These are phyloP conservation scores for Pezizomycotina sp. DNA, from an alignment of 2,329 filamentous ascomycete genomes.

Conservation along the genomic window DNA sequence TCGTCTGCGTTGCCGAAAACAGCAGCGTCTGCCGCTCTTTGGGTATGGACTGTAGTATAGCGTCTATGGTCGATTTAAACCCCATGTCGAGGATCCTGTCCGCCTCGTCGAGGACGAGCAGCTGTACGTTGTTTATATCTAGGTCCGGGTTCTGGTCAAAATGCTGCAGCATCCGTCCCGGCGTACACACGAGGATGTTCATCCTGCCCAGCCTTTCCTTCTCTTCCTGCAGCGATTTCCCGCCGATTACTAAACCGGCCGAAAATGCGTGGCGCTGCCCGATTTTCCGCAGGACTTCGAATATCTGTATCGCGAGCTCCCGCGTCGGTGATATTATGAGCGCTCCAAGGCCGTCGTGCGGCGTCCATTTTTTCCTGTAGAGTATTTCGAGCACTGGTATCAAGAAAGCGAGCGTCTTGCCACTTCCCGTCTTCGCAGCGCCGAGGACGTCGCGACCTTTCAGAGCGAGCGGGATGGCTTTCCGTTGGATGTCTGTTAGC, in stretches of 20 bases:
- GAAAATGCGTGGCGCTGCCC: conserved; percentile 81
- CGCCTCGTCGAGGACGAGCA: conserved; percentile 87
- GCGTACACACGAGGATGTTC: conserved; percentile 95
- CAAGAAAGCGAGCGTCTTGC: conserved; percentile 87
- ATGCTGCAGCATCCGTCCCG: conserved; percentile 87
- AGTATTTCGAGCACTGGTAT: conserved; percentile 85
- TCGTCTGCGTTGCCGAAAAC: conserved; percentile 93
- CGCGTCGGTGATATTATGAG: conserved; percentile 87
- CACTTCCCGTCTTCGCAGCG: conserved; percentile 86
- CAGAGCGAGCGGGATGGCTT: conserved; percentile 73
- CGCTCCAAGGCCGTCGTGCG: conserved; percentile 78
- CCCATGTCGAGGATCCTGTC: conserved; percentile 97
- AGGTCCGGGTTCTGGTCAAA: conserved; percentile 84
- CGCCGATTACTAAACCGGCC: conserved; percentile 82
- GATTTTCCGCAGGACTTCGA: conserved; percentile 80
- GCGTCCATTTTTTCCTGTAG: conserved; percentile 75
- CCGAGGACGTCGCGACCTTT: conserved; percentile 79
- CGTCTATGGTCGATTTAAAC: conserved; percentile 78
- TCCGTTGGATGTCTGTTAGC: conserved; percentile 79
- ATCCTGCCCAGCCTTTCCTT: conserved; percentile 70
- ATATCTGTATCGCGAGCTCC: conserved; percentile 91
- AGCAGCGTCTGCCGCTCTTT: conserved; percentile 74
- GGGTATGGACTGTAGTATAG: conserved; percentile 80
- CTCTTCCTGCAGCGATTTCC: conserved; percentile 77
- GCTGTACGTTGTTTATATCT: conserved; percentile 76